A percentile compares a stretch with the other conserved stretches of the same genome.
Evolutionary conservation across 2,329 filamentous ascomycete species (phyloP).

Genomic region (Colletotrichum sp.): DNA sequence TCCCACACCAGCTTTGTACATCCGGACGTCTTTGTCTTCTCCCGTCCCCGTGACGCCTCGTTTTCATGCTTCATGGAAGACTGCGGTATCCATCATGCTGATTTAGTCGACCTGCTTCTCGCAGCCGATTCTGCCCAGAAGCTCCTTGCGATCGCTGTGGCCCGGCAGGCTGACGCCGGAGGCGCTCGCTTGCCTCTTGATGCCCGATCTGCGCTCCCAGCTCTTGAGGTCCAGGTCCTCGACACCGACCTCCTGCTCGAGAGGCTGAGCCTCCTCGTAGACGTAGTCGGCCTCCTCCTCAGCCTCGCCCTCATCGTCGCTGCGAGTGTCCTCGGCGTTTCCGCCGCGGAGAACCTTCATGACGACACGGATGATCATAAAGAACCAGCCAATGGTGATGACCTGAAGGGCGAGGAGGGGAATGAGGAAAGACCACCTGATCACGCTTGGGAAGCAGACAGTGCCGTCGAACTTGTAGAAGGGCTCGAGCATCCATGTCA

Average conservation of each 20-base stretch:
- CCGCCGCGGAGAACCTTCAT: conserved; percentile 78
- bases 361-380: conserved; percentile 85
- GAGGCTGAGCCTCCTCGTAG: conserved; percentile 59
- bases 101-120: conserved; percentile 70
- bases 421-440: conserved; percentile 79
- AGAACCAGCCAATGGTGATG: conserved; percentile 87
- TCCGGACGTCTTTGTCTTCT: background rate
- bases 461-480: conserved; percentile 74
- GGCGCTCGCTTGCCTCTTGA: conserved; percentile 58
- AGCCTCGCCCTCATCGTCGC: conserved; percentile 81
- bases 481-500: conserved; percentile 73
- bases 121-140: conserved; percentile 82
- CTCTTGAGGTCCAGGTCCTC: conserved; percentile 72
- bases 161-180: conserved; percentile 71
- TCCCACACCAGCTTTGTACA: background rate
- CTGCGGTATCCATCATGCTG: background rate
- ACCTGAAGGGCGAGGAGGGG: conserved; percentile 80
- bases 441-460: conserved; percentile 79
- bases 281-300: conserved; percentile 67
- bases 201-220: conserved; percentile 62
- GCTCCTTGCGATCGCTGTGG: conserved; percentile 79
- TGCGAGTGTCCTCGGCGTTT: conserved; percentile 83
- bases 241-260: conserved; percentile 79
- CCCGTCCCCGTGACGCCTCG: background rate
- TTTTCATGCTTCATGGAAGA: background rate